phyloP scores from a whole-genome alignment of 2,329 filamentous ascomycete species.

The Grosmannia penicillata region DNA sequence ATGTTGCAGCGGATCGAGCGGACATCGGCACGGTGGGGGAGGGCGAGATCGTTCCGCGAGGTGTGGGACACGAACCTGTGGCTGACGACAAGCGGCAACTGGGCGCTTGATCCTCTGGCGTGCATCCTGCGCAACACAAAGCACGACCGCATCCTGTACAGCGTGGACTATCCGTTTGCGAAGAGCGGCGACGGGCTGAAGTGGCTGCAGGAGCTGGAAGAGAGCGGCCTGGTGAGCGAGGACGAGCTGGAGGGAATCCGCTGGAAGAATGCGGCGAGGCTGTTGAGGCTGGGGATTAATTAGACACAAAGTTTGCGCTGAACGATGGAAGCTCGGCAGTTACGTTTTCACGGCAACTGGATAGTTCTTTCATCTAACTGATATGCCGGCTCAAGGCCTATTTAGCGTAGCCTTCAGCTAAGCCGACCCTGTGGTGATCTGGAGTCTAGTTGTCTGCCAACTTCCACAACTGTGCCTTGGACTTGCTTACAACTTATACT shows the following conservation, averaged over 20 bases:
- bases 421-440: too few species aligned
- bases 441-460: too few species aligned
- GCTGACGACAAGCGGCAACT: constrained; percentile 41
- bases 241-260: not conserved
- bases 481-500: too few species aligned
- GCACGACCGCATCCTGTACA: constrained; percentile 37
- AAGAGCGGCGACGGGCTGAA: constrained; percentile 30
- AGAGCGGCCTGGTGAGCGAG: constrained; percentile 29
- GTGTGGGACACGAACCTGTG: constrained; percentile 42
- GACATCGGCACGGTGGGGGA: constrained; percentile 1
- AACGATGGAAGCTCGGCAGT: too few species aligned
- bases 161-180: constrained; percentile 42
- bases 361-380: too few species aligned
- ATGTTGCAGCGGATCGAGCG: constrained; percentile 30
- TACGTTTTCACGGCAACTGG: too few species aligned
- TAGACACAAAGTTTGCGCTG: too few species aligned
- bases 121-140: constrained; percentile 27
- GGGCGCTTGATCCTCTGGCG: constrained; percentile 30
- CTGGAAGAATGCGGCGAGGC: not conserved
- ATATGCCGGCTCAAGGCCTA: too few species aligned
- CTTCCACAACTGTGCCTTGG: too few species aligned
- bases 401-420: too few species aligned
- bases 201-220: constrained; percentile 31
- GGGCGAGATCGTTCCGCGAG: constrained; percentile 23
- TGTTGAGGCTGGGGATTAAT: not conserved